A percentile compares a stretch with the other conserved stretches of the same genome.
phyloP scores from a whole-genome alignment of 2,329 filamentous ascomycete genomes.

The Claviceps fusiformis region DNA sequence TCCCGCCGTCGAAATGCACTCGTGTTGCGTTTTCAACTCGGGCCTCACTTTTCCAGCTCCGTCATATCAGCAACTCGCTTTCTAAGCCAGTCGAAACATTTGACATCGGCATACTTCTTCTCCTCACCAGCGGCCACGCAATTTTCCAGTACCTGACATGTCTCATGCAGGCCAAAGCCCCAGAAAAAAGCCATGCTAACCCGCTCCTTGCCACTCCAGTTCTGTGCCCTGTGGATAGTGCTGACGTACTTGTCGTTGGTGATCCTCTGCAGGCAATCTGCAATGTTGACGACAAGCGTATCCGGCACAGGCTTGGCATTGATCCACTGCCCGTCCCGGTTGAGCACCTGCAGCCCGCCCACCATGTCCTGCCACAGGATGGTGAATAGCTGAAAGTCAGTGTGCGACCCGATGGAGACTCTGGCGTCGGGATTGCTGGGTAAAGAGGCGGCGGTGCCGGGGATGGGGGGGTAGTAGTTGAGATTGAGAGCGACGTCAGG shows the following conservation, averaged over 20 bases:
- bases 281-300: constrained; percentile 38
- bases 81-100: constrained; percentile 25
- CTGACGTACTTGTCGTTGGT: constrained; percentile 35
- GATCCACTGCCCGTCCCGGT: constrained; percentile 26
- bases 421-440: constrained; percentile 1
- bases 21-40: not conserved
- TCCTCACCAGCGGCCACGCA: constrained; percentile 21
- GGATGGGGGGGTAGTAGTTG: constrained; percentile 25
- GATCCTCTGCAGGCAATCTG: constrained; percentile 35
- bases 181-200: constrained; percentile 36
- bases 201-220: constrained; percentile 23
- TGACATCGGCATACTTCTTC: constrained; percentile 25
- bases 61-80: constrained; percentile 20
- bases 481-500: constrained; percentile 31
- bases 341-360: constrained; percentile 30
- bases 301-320: constrained; percentile 25
- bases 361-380: constrained; percentile 29
- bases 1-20: not conserved
- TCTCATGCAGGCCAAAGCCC: constrained; percentile 26
- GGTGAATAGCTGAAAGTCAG: constrained; percentile 39
- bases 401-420: constrained; percentile 36
- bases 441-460: not conserved
- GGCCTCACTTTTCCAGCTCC: not conserved
- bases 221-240: constrained; percentile 35
- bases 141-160: constrained; percentile 24